Evolutionary conservation across 2,329 filamentous ascomycete genomes (phyloP), one percentile per base, ranked within the genome.

Genomic region (Microdochium trichocladiopsis): DNA sequence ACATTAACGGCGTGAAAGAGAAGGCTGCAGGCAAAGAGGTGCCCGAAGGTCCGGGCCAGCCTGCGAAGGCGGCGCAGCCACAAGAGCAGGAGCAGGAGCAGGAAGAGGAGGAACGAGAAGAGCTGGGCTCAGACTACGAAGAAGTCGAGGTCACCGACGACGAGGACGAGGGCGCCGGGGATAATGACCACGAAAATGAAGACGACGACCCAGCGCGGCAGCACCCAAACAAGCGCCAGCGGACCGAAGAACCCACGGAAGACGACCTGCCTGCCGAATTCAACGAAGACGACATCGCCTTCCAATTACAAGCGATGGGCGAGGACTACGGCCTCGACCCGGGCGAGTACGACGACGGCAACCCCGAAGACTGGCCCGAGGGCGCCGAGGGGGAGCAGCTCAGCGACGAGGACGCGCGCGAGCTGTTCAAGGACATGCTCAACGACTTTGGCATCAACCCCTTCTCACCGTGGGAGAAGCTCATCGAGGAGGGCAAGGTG

Each of bases 271-370:
- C 80, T 0, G 71, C 94, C 8, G 93, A 96, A 61, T 95, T 96
- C 62, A 89, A 88, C 52, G 94, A 97, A 67, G 93, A 92, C 51
- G 94, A 99, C 63, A 95, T 99, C 60, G 92, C 90, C 33, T 92
- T 86, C 64, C 94, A 99, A 64, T 76, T 99, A 12, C 88, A 89
- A 51, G 86, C 88, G 24, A 95, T 96, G 89, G 90, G 88, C 51
- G 80, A 88, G 58, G 86, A 90, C n/a, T 91, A 92, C 59, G 89
- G 84, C 1, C 75, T 92, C 25, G 88, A 90, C 37, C 83, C 83
- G 0, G 88, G 84, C 50, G 87, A 91, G 62, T 90, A 90, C 63
- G 87, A 86, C 53, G 84, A 86, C 55, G 83, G 79, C 4, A 72
- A 77, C 56, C 74, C 72, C 58, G 76, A 80, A 6, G 74, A 78